Percentiles rank a stretch among this genome's conserved stretches.
Conservation (phyloP, 2,329 filamentous ascomycete genomes). For the Colletotrichum sp. region DNA sequence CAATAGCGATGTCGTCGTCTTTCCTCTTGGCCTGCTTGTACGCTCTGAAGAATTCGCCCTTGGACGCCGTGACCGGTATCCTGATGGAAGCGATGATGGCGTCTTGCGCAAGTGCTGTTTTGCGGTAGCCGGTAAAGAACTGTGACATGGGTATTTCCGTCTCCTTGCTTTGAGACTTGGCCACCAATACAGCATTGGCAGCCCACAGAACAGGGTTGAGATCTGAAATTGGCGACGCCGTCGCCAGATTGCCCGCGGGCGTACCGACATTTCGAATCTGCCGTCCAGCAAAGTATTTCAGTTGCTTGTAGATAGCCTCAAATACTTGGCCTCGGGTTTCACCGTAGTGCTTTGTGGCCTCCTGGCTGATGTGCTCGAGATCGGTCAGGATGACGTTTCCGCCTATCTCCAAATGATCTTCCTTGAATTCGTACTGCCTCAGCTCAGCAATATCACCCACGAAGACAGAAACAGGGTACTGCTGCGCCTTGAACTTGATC, state of each 20-base stretch:
- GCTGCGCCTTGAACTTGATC: slow-evolving; percentile 95
- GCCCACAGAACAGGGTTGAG: slow-evolving; percentile 94
- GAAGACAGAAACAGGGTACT: slow-evolving; percentile 88
- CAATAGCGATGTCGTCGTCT: slow-evolving; percentile 98
- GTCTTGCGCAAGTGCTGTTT: slow-evolving; percentile 80
- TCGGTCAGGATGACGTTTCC: slow-evolving; percentile 94
- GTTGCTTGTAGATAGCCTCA: slow-evolving; percentile 88
- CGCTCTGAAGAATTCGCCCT: slow-evolving; percentile 83
- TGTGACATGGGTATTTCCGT: slow-evolving; percentile 88
- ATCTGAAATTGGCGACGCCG: slow-evolving; percentile 95
- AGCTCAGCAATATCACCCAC: slow-evolving; percentile 93
- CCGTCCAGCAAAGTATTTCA: slow-evolving; percentile 91
- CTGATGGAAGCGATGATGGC: slow-evolving; percentile 86
- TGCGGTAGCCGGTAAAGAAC: slow-evolving; percentile 92
- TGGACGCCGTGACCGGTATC: slow-evolving; percentile 78
- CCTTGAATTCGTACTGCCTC: slow-evolving; percentile 78
- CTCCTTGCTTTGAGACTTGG: slow-evolving; percentile 75
- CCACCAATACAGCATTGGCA: slow-evolving; percentile 80
- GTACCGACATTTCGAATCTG: slow-evolving; percentile 99
- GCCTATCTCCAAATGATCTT: slow-evolving; percentile 87
- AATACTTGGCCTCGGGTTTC: slow-evolving; percentile 77
- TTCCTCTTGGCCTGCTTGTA: slow-evolving; percentile 98
- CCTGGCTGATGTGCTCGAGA: slow-evolving; percentile 81
- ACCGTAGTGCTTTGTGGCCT: slow-evolving; percentile 83
- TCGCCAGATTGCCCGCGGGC: slow-evolving; percentile 91